A percentile compares a stretch with the other conserved stretches of the same genome.
phyloP scores from a whole-genome alignment of 768 basidiomycete genomes.

The Kwoniella pini region DNA sequence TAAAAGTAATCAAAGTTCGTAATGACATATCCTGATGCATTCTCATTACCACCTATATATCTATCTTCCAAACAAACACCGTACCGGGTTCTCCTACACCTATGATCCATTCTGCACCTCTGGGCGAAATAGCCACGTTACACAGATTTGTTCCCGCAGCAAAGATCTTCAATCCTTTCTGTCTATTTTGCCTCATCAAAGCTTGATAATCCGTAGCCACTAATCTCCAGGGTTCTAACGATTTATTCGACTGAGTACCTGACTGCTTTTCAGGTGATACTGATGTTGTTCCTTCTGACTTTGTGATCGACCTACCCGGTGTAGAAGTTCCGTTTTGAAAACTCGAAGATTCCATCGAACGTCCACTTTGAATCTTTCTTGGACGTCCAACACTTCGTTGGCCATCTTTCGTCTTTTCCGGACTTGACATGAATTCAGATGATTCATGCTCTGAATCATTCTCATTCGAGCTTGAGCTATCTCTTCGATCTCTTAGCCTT shows the following conservation, averaged over 20 bases:
- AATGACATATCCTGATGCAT: not conserved
- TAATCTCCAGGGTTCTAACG: conserved; percentile 13
- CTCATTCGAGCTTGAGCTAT: not conserved
- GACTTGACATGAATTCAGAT: too few relatives aligned
- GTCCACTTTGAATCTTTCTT: too few relatives aligned
- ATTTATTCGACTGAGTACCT: not conserved
- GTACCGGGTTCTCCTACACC: conserved; percentile 16
- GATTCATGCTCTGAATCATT: too few relatives aligned
- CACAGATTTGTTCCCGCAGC: not conserved
- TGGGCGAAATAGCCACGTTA: conserved; percentile 21
- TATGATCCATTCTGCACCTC: conserved; percentile 26
- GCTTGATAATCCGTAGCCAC: not conserved
- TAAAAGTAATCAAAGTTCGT: not conserved
- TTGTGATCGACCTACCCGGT: too few relatives aligned
- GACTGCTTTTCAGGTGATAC: not conserved
- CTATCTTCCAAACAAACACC: conserved; percentile 18
- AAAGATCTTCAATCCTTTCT: not conserved
- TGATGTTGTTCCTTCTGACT: not conserved
- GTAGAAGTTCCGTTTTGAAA: too few relatives aligned
- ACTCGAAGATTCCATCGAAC: too few relatives aligned
- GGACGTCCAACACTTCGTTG: too few relatives aligned
- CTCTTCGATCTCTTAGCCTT: not conserved
- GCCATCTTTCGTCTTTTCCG: too few relatives aligned
- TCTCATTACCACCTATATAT: conserved; percentile 5
- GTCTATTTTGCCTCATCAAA: not conserved